These are phyloP conservation scores for Paecilomyces fulvus DNA, from an alignment of 2,329 filamentous ascomycete species.

Conservation along the genomic window DNA sequence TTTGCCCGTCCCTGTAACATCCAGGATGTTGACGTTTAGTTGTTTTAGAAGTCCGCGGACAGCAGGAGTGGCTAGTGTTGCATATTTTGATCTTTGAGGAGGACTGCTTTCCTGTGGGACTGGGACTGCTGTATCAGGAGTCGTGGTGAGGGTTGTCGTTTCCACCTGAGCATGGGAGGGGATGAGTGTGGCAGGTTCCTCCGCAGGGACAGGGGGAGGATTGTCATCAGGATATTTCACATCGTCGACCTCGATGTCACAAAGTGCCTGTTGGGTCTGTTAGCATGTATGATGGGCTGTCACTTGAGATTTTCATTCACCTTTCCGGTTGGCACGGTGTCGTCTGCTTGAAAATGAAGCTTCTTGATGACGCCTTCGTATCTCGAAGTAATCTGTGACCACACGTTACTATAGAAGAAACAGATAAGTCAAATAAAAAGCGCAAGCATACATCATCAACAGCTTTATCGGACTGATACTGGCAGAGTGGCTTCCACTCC, in stretches of 20 bases:
- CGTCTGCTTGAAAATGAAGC: slow-evolving; percentile 87
- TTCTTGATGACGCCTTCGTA: slow-evolving; percentile 96
- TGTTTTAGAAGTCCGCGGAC: slow-evolving; percentile 83
- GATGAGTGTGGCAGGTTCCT: slow-evolving; percentile 15
- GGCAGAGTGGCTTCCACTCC: slow-evolving; percentile 95
- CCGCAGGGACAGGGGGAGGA: slow-evolving; percentile 16
- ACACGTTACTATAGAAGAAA: slow-evolving; percentile 5
- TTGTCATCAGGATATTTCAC: slow-evolving; percentile 57
- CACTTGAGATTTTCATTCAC: slow-evolving; percentile 23
- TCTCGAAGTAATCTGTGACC: slow-evolving; percentile 81
- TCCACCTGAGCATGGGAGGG: slow-evolving; percentile 9
- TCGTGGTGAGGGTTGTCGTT: slow-evolving; percentile 9
- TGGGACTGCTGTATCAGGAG: slow-evolving; percentile 4
- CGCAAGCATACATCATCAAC: slow-evolving; percentile 44
- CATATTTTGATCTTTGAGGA: slow-evolving; percentile 49
- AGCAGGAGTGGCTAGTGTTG: slow-evolving; percentile 78
- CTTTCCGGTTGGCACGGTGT: slow-evolving; percentile 89
- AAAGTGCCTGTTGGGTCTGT: slow-evolving; percentile 54
- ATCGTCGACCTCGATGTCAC: slow-evolving; percentile 88
- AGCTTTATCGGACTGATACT: slow-evolving; percentile 97
- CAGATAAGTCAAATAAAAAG: background rate
- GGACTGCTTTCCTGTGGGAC: slow-evolving; percentile 4
- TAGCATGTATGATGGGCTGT: slow-evolving; percentile 4
- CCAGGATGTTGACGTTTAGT: slow-evolving; percentile 64
- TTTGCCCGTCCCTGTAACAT: slow-evolving; percentile 76